Evolutionary conservation across 1,139 yeast species (phyloP).

Genomic region (Pichia inconspicua): DNA sequence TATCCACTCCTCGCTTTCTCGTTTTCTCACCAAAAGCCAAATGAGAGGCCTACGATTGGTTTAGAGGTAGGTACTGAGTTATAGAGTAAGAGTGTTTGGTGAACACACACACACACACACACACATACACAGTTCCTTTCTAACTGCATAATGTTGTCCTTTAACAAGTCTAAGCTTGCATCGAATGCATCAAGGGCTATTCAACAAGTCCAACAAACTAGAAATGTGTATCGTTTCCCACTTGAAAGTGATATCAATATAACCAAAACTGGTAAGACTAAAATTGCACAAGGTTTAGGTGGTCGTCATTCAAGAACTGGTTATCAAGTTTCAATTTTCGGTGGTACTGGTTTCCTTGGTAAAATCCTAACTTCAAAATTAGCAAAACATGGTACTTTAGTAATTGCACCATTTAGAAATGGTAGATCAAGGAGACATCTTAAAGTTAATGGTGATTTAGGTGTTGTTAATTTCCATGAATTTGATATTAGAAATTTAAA

Average conservation of each 20-base stretch:
- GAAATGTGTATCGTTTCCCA: slow-evolving; percentile 27
- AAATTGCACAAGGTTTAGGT: slow-evolving; percentile 63
- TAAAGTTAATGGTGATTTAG: slow-evolving; percentile 80
- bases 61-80: not conserved
- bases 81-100: not conserved
- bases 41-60: not conserved
- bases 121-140: not conserved
- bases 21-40: not conserved
- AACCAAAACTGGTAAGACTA: slow-evolving; percentile 69
- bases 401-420: slow-evolving; percentile 74
- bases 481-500: slow-evolving; percentile 73
- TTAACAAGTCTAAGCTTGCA: slow-evolving; percentile 11
- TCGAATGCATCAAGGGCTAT: slow-evolving; percentile 10
- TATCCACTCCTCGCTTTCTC: not conserved
- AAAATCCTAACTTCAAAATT: slow-evolving; percentile 63
- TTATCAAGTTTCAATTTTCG: slow-evolving; percentile 83
- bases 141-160: slow-evolving; percentile 7
- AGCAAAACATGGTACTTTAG: slow-evolving; percentile 75
- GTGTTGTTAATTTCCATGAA: slow-evolving; percentile 79
- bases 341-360: slow-evolving; percentile 76
- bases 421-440: slow-evolving; percentile 73
- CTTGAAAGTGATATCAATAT: slow-evolving; percentile 60
- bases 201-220: slow-evolving; percentile 10
- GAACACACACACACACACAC: not conserved
- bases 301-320: slow-evolving; percentile 90